Conservation (phyloP, 768 basidiomycete genomes). For the Dacryopinax spathularia region DNA sequence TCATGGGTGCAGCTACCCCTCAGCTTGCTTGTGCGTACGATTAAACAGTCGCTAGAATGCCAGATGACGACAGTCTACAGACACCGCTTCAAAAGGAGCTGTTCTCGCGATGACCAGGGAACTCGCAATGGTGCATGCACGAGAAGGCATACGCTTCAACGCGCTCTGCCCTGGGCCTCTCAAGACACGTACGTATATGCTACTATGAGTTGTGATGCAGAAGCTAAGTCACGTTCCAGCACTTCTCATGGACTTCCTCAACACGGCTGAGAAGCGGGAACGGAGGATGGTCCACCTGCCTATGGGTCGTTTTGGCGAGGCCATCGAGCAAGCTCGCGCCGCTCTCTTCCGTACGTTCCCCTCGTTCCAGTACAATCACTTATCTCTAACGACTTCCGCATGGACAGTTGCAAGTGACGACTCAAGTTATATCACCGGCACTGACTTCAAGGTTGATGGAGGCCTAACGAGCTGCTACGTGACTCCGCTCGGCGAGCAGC, state of each 20-base stretch:
- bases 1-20: slow-evolving; percentile 92
- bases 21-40: slow-evolving; percentile 82
- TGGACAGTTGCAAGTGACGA: slow-evolving; percentile 76
- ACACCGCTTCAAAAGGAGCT: slow-evolving; percentile 94
- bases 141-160: slow-evolving; percentile 93
- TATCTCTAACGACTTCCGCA: not conserved
- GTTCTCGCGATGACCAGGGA: slow-evolving; percentile 99
- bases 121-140: slow-evolving; percentile 92
- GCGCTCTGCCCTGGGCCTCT: slow-evolving; percentile 93
- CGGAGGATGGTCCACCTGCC: slow-evolving; percentile 82
- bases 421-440: slow-evolving; percentile 86
- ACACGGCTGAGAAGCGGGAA: slow-evolving; percentile 89
- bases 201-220: not conserved
- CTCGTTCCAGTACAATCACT: slow-evolving; percentile 4
- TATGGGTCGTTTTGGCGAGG: slow-evolving; percentile 96
- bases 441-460: slow-evolving; percentile 92
- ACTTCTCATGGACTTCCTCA: slow-evolving; percentile 94
- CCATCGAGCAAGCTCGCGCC: slow-evolving; percentile 82
- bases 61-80: slow-evolving; percentile 27
- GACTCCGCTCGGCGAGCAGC: slow-evolving; percentile 67
- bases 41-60: slow-evolving; percentile 1
- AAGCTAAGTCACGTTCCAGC: slow-evolving; percentile 34
- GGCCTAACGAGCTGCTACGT: slow-evolving; percentile 88
- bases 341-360: slow-evolving; percentile 73
- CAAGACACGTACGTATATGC: slow-evolving; percentile 59